Base-by-base conservation (phyloP, 1,284 basidiomycete species). In the Retiboletus flavoniger region DNA sequence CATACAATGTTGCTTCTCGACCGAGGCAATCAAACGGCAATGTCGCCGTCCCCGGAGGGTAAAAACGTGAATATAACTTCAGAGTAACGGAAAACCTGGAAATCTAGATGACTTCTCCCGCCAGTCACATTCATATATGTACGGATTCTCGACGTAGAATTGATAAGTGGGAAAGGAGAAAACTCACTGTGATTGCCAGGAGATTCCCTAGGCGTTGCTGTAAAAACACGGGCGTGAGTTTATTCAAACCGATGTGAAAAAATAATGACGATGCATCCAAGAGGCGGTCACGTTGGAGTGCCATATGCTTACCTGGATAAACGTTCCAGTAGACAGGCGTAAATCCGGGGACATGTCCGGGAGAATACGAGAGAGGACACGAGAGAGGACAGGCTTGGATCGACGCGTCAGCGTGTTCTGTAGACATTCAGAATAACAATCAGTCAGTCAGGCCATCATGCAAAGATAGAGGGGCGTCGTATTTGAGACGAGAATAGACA, bases 401-500 rank as follows among this genome's bases (percentile, higher is more conserved):
- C 9, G 58, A 63, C 0, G 17, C 51, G 6, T 60, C 51, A 7
- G 41, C 35, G 21, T 56, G 54, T 29, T 52, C 65, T 69, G 50
- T 38, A 39, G 21, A 35, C 1, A 16, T 47, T 40, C 28, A 31
- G n/a, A 42, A 47, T 7, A 13, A 34, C 3, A 5, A 24, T 51
- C 2, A n/a, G 21, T 61, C 5, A 41, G 29, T 40, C 5, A 16
- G 9, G 21, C 14, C 5, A 9, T 45, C 10, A 10, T 6, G 16
- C 10, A 28, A 46, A 14, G 7, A 4, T 2, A 28, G 16, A 29
- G 4, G 21, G 11, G 29, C 16, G 19, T 16, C 29, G 7, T 13
- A 3, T 21, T 40, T 40, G 21, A 40, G 19, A 19, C 13, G 14
- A 9, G 14, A 34, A 46, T 4, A 29, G 17, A 31, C 31, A n/a